Conservation (phyloP, 257 asterid species). For the Phtheirospermum japonicum region DNA sequence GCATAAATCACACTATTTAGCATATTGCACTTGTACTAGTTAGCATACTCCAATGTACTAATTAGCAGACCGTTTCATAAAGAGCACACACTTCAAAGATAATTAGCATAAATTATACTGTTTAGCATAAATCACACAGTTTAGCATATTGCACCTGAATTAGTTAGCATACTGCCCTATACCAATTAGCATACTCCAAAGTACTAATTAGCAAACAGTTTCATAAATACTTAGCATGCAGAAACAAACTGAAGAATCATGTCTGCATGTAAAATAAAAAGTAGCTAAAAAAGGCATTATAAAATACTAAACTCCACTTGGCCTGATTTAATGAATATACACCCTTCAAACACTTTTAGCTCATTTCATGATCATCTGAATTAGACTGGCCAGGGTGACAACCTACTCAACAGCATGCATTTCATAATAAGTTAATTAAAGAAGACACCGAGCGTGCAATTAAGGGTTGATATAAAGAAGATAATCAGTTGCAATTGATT, state of each 20-base stretch:
- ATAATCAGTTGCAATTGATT: slow-evolving; percentile 1
- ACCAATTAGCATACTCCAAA: too few relatives aligned
- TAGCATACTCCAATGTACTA: too few relatives aligned
- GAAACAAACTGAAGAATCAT: background rate
- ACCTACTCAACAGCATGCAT: slow-evolving; percentile 1
- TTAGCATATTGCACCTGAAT: too few relatives aligned
- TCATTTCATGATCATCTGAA: background rate
- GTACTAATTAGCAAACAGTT: too few relatives aligned
- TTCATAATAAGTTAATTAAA: slow-evolving; percentile 2
- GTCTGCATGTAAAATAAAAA: background rate
- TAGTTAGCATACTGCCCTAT: too few relatives aligned
- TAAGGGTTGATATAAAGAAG: background rate
- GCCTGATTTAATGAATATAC: background rate
- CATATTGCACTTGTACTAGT: too few relatives aligned
- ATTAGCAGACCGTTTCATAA: too few relatives aligned
- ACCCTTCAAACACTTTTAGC: background rate
- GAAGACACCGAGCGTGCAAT: background rate
- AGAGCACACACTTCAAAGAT: too few relatives aligned
- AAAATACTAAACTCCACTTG: background rate
- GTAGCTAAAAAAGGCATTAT: background rate
- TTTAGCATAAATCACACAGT: too few relatives aligned
- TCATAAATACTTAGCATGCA: too few relatives aligned
- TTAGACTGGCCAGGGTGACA: background rate
- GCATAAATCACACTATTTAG: too few relatives aligned
- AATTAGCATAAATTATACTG: too few relatives aligned